Base-by-base conservation (phyloP, 2,329 filamentous ascomycete species). In the Claviceps capensis region DNA sequence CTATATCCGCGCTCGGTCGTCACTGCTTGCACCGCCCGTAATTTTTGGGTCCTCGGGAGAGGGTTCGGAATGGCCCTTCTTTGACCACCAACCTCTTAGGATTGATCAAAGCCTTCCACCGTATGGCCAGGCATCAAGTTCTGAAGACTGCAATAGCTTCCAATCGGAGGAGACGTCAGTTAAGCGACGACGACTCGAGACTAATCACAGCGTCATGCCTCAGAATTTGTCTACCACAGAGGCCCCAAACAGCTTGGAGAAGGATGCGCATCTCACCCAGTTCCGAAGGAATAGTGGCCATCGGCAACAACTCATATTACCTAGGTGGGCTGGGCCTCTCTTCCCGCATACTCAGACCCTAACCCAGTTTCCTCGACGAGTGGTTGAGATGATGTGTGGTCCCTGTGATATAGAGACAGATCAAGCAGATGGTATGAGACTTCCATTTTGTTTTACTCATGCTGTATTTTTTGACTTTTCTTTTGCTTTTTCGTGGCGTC, bases 121-220 rank as follows among this genome's bases (percentile, higher is more conserved):
- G 52, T 67, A 68, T 62, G 62, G 63, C 46, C 52, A 59, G 53
- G 52, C 62, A n/a, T 64, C 62, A 47, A 61, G 63, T 51, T 56
- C 62, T 43, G 57, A 66, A 49, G 56, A 64, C 42, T 63, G 65
- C 51, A 60, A 63, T 53, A 53, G 55, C 48, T 57, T 60, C 45
- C 55, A 58, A 26, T 57, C 57, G 54, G 56, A 60, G 37, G 54
- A 62, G 50, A 19, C 43, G 40, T 60, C 59, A 38, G 57, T 58
- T 34, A 69, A 70, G 54, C 64, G 64, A 53, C 64, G 61, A 54
- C 65, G 58, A 56, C 51, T 63, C 50, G 57, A 59, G 44, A 54
- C 61, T 56, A 58, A 60, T 50, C 50, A 62, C 52, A 53, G 62
- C 56, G 34, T 50, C 14, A 70, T 71, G 68, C 55, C 60, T 48